These are phyloP conservation scores for Serendipita sp. DNA, from an alignment of 768 basidiomycete species.

Conservation along the genomic window DNA sequence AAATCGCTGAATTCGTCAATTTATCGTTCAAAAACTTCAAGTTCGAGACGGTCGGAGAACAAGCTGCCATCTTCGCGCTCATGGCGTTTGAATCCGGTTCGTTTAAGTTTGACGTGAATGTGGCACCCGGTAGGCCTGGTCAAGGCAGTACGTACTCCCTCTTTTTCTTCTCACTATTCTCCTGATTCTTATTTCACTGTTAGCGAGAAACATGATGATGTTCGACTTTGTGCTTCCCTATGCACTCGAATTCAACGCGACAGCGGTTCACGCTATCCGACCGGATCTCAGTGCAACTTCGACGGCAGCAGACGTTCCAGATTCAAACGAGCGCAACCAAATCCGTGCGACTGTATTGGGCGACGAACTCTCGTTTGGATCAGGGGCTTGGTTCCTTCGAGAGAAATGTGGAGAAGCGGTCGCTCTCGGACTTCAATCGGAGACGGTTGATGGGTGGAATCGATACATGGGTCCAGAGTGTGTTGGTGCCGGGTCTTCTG, in stretches of 20 bases:
- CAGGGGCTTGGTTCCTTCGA: slow-evolving; percentile 1
- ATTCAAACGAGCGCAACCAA: background rate
- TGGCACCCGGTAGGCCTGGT: background rate
- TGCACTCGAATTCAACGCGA: background rate
- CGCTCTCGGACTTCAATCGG: background rate
- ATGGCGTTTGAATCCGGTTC: slow-evolving; percentile 1
- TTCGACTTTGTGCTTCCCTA: slow-evolving; percentile 4
- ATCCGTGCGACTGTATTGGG: background rate
- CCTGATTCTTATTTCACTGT: background rate
- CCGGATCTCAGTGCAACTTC: background rate
- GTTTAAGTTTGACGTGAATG: slow-evolving; percentile 1
- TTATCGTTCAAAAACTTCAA: background rate
- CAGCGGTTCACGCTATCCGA: slow-evolving; percentile 3
- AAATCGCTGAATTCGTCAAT: slow-evolving; percentile 2
- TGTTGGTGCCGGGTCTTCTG: background rate
- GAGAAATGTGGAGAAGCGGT: background rate
- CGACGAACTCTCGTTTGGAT: slow-evolving; percentile 1
- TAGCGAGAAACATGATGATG: slow-evolving; percentile 5
- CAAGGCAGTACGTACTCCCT: background rate
- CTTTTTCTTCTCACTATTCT: background rate
- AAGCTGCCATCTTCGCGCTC: background rate
- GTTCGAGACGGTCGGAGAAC: background rate
- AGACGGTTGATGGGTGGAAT: background rate
- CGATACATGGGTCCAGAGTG: slow-evolving; percentile 1
- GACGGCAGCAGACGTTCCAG: background rate